phyloP scores from a whole-genome alignment of 2,329 filamentous ascomycete genomes.

The Hymenotorrendiella dingleyae region DNA sequence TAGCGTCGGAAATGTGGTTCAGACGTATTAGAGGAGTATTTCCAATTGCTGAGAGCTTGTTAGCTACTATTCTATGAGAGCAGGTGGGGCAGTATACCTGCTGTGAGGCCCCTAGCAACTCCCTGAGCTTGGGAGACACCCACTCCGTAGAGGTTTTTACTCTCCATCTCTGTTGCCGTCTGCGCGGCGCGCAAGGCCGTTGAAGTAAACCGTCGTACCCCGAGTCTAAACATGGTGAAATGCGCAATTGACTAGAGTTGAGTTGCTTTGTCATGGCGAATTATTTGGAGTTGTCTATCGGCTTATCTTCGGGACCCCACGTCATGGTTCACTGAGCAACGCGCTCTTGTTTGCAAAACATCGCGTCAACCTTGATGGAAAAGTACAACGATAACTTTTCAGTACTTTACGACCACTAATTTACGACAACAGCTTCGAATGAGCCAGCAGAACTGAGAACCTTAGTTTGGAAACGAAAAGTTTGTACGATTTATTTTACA shows the following conservation, averaged over 20 bases:
- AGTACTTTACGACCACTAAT: too few relatives aligned
- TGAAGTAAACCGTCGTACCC: slow-evolving; percentile 49
- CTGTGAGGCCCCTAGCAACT: slow-evolving; percentile 58
- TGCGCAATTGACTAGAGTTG: not conserved
- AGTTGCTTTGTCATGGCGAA: slow-evolving; percentile 5
- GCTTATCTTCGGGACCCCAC: too few relatives aligned
- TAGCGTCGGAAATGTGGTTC: slow-evolving; percentile 80
- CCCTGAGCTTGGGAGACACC: slow-evolving; percentile 62
- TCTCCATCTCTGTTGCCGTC: slow-evolving; percentile 39
- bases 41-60: slow-evolving; percentile 66
- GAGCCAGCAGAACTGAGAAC: too few relatives aligned
- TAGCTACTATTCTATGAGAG: slow-evolving; percentile 4
- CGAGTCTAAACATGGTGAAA: slow-evolving; percentile 49
- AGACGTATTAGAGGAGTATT: slow-evolving; percentile 93
- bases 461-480: too few relatives aligned
- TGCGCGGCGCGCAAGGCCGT: slow-evolving; percentile 46
- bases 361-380: too few relatives aligned
- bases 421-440: too few relatives aligned
- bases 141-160: slow-evolving; percentile 49
- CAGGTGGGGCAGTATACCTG: slow-evolving; percentile 43
- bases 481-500: too few relatives aligned
- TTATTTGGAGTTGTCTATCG: too few relatives aligned
- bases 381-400: too few relatives aligned
- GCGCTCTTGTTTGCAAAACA: too few relatives aligned
- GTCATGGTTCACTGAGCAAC: slow-evolving; percentile 4